phyloP scores from a whole-genome alignment of 129 eudicot species.

The Calendula officinalis region DNA sequence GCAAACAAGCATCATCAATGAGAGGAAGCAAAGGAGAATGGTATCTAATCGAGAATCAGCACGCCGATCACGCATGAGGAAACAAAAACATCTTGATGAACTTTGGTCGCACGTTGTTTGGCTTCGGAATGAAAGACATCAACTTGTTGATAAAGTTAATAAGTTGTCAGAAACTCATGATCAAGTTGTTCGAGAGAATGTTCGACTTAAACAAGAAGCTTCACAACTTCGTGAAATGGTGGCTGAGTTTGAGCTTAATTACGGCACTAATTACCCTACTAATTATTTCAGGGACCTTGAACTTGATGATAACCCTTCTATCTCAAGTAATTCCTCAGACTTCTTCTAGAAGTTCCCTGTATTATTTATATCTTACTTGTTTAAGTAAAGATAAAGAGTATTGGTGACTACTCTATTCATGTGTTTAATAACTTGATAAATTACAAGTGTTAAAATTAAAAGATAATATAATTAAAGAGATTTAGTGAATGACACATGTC shows the following conservation, averaged over 20 bases:
- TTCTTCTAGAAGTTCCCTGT: constrained; percentile 20
- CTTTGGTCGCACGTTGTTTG: constrained; percentile 95
- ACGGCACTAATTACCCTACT: constrained; percentile 47
- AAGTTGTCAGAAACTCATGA: constrained; percentile 66
- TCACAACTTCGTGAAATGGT: constrained; percentile 77
- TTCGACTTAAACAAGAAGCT: constrained; percentile 77
- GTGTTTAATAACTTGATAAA: too few species aligned
- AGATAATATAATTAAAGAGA: too few species aligned
- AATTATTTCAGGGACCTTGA: constrained; percentile 52
- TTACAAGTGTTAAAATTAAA: too few species aligned
- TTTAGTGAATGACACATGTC: too few species aligned
- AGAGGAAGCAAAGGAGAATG: constrained; percentile 95
- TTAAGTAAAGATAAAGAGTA: too few species aligned
- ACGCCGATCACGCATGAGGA: constrained; percentile 95
- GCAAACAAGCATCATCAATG: constrained; percentile 71
- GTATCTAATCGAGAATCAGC: constrained; percentile 97
- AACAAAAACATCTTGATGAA: constrained; percentile 94
- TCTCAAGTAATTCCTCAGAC: constrained; percentile 43
- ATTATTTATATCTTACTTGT: too few species aligned
- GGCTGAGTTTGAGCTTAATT: constrained; percentile 61
- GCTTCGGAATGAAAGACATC: constrained; percentile 84
- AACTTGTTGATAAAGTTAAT: constrained; percentile 70
- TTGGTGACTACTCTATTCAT: too few species aligned
- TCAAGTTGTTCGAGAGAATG: constrained; percentile 68
- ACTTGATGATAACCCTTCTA: constrained; percentile 54